These are phyloP conservation scores for Colletotrichum kahawae DNA, from an alignment of 2,329 filamentous ascomycete genomes.

Conservation along the genomic window DNA sequence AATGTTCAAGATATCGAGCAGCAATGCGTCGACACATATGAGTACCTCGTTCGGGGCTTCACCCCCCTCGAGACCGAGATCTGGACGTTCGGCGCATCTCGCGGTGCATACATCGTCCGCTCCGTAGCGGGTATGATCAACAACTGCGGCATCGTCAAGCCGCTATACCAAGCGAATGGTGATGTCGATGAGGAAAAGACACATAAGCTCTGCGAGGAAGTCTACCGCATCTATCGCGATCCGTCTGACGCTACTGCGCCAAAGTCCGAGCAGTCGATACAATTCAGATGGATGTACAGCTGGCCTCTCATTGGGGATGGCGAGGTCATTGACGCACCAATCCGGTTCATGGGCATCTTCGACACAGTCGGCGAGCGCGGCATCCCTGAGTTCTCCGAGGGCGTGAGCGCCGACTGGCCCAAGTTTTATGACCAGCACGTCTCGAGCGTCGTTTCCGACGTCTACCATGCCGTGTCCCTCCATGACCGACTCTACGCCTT, in stretches of 20 bases:
- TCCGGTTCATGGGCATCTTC: conserved; percentile 28
- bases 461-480: conserved; percentile 27
- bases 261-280: conserved; percentile 15
- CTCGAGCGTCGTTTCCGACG: conserved; percentile 28
- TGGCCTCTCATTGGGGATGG: conserved; percentile 18
- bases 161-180: neutral
- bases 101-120: conserved; percentile 29
- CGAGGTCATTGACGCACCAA: conserved; percentile 14
- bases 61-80: conserved; percentile 21
- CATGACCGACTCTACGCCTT: conserved; percentile 26
- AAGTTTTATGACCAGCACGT: conserved; percentile 29
- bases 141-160: conserved; percentile 31
- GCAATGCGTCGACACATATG: conserved; percentile 24
- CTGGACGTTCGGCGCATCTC: conserved; percentile 31
- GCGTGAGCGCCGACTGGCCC: conserved; percentile 27
- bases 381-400: conserved; percentile 24
- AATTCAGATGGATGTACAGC: conserved; percentile 20
- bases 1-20: conserved; percentile 12
- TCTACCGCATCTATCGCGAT: conserved; percentile 28
- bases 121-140: conserved; percentile 32
- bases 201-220: conserved; percentile 22
- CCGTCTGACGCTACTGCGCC: conserved; percentile 21
- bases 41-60: conserved; percentile 12
- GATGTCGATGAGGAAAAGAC: conserved; percentile 1
- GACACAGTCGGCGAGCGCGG: conserved; percentile 27